Base-by-base conservation (phyloP, 192 early-diverging fungal genomes). In the Backusella mclennaniae region DNA sequence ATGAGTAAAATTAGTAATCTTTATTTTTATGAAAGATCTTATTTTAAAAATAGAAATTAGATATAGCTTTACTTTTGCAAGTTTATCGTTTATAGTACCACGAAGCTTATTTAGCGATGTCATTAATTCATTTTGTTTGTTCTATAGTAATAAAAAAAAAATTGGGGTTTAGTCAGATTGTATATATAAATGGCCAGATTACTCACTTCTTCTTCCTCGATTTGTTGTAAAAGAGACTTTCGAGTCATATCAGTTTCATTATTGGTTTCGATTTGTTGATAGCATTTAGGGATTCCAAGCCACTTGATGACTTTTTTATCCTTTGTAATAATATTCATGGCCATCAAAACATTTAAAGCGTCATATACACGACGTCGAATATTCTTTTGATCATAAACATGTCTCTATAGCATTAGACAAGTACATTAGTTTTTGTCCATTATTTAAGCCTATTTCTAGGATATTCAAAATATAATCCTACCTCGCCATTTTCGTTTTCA, bases 291-390 rank as follows among this genome's bases (percentile, higher is more conserved):
- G 19, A 92, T 79, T 2, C 91, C 89, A 29, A 87, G 82, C 90
- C 91, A 92, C 46, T 81, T 81, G 42, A 92, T 92, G 67, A 87
- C 89, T 77, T 89, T 89, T 66, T 85, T 85, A 69, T 89, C 89
- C 83, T 90, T 92, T 12, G 68, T 80, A 66, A 92, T 92, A 35
- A 92, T 90, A 21, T 76, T 85, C 75, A 92, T 85, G 5, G 89
- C 87, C 84, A 88, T 89, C 52, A 91, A 73, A 14, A 92, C 89
- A 69, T 92, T 92, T 42, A 92, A 78, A n/a, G 91, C 91, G 80
- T 92, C 91, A 71, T 92, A 92, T 0, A 92, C 91, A 26, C 91
- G 89, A 38, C 91, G 83, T 21, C 91, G 86, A 69, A 92, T 90
- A 68, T 91, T 92, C 79, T 92, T 87, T 56, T 86, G 84, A 76